Base-by-base conservation (phyloP, 306 rosid species). In the Astragalus membranaceus region DNA sequence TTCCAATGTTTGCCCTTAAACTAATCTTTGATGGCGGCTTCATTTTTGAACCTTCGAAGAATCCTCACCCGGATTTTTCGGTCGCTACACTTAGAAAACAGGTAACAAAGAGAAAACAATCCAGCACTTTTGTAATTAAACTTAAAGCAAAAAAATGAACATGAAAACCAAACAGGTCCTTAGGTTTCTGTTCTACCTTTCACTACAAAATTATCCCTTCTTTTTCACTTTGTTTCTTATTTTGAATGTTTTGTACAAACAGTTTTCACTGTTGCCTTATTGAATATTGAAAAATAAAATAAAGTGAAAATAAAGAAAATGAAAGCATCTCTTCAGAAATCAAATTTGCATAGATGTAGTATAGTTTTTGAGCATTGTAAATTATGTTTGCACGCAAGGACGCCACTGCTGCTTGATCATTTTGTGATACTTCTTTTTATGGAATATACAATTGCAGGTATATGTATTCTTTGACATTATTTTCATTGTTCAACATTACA, bases 401-500 rank as follows among this genome's bases (percentile, higher is more conserved):
- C n/a, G n/a, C n/a, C n/a, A 10, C 4, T 26, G 30, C 59, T 39
- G 54, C 16, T 42, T 50, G 41, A 48, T 11, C 36, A 29, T 49
- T 11, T 33, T 43, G 12, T 68, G 62, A 26, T 16, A 26, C 5
- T 16, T 39, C 5, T 54, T 42, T 58, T 67, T 23, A 49, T 49
- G 61, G 17, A 51, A 67, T 20, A 42, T 75, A 73, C 15, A 33
- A 37, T 72, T 85, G 86, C 98, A 92, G 96, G 81, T 88, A 44
- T 82, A 91, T 33, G 81, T 93, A 74, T 77, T 80, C 78, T 93
- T 88, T 75, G n/a, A n/a, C n/a, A n/a, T n/a, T n/a, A n/a, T n/a
- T n/a, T n/a, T n/a, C n/a, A n/a, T n/a, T n/a, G n/a, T 96, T 73
- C 85, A 81, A 81, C 85, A 81, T 57, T 81, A 77, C 63, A 20